phyloP scores from a whole-genome alignment of 306 rosid genomes.

The Malus asiatica region DNA sequence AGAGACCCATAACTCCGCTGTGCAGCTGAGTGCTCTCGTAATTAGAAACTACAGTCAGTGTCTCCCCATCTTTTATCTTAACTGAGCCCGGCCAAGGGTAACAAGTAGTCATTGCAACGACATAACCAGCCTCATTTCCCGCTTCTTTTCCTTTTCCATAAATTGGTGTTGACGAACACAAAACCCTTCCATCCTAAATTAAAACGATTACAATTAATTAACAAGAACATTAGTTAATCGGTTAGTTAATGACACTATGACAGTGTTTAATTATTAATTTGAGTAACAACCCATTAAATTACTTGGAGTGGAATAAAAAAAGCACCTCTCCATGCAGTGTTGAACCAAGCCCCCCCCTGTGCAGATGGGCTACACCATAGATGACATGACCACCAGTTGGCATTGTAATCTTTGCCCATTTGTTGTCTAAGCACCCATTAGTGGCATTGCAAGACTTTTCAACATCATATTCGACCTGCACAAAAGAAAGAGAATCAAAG shows the following conservation, averaged over 20 bases:
- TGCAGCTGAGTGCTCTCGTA: slow-evolving; percentile 36
- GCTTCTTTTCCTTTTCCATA: slow-evolving; percentile 61
- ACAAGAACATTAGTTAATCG: not conserved
- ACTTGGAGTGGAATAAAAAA: not conserved
- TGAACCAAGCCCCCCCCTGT: slow-evolving; percentile 57
- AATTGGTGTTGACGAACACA: slow-evolving; percentile 60
- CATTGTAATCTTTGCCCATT: slow-evolving; percentile 25
- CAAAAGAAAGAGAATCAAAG: not conserved
- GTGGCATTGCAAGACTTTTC: slow-evolving; percentile 37
- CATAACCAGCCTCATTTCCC: slow-evolving; percentile 58
- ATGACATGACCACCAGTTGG: slow-evolving; percentile 49
- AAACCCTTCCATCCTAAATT: slow-evolving; percentile 57
- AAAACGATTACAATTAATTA: not conserved
- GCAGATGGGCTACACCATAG: slow-evolving; percentile 79
- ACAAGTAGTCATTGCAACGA: slow-evolving; percentile 78
- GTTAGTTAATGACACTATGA: not conserved
- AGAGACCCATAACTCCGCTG: slow-evolving; percentile 74
- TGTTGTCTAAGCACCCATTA: slow-evolving; percentile 24
- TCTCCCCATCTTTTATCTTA: slow-evolving; percentile 51
- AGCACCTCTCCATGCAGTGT: slow-evolving; percentile 62
- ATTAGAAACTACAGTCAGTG: slow-evolving; percentile 35
- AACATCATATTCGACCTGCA: slow-evolving; percentile 54
- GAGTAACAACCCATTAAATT: not conserved
- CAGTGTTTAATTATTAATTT: not conserved
- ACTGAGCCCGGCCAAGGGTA: slow-evolving; percentile 61